These are phyloP conservation scores for Sutorius eximius DNA, from an alignment of 1,284 basidiomycete genomes.

Conservation along the genomic window DNA sequence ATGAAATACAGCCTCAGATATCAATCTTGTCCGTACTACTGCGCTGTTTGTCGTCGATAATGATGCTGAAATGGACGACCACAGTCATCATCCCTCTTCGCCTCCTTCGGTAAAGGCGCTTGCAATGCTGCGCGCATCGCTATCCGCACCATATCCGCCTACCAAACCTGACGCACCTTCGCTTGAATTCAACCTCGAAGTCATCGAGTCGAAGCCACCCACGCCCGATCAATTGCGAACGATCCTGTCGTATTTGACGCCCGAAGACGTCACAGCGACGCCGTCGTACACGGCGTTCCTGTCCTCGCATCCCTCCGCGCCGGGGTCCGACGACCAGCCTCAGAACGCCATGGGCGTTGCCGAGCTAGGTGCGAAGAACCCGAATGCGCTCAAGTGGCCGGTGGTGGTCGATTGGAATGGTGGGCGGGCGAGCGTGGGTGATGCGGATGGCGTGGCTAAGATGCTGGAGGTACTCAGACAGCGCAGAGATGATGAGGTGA, in stretches of 20 bases:
- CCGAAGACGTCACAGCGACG: slow-evolving; percentile 27
- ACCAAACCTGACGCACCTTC: slow-evolving; percentile 45
- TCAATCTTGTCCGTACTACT: slow-evolving; percentile 58
- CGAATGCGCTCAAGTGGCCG: slow-evolving; percentile 67
- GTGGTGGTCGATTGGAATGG: slow-evolving; percentile 76
- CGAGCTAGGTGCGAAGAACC: slow-evolving; percentile 53
- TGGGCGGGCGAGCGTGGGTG: slow-evolving; percentile 64
- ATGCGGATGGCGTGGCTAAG: slow-evolving; percentile 61
- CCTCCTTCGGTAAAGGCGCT: slow-evolving; percentile 63
- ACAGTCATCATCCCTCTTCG: slow-evolving; percentile 63
- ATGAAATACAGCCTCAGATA: slow-evolving; percentile 49
- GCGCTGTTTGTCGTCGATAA: slow-evolving; percentile 2
- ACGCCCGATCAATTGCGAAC: slow-evolving; percentile 65
- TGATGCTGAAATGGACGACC: not conserved
- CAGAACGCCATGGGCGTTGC: slow-evolving; percentile 46
- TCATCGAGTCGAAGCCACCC: slow-evolving; percentile 62
- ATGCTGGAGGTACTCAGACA: slow-evolving; percentile 64
- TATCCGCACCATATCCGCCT: slow-evolving; percentile 61
- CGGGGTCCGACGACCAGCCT: slow-evolving; percentile 37
- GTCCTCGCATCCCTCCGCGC: slow-evolving; percentile 25
- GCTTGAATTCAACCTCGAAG: slow-evolving; percentile 67
- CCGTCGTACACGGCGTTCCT: slow-evolving; percentile 41
- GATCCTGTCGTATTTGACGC: slow-evolving; percentile 62
- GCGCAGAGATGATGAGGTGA: slow-evolving; percentile 60
- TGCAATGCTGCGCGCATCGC: slow-evolving; percentile 53